Evolutionary conservation across 1,139 yeast species (phyloP).

Genomic region (Dujonia santamariae): DNA sequence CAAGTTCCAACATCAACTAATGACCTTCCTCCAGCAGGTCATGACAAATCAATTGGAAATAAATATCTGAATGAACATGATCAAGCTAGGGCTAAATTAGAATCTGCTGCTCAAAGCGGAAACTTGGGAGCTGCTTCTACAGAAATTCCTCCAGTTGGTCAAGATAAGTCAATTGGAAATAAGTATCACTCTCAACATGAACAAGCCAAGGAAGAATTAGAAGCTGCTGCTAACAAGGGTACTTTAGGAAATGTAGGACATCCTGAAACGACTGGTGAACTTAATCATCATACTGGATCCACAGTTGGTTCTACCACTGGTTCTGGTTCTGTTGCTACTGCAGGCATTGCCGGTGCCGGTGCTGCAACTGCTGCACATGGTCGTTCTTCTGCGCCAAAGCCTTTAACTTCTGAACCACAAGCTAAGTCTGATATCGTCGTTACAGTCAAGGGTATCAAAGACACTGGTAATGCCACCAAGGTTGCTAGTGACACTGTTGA

Average conservation of each 20-base stretch:
- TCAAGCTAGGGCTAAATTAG: constrained; percentile 13
- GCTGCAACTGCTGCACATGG: background rate
- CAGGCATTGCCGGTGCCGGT: constrained; percentile 4
- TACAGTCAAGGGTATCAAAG: constrained; percentile 29
- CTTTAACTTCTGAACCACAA: constrained; percentile 11
- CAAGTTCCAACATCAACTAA: no score
- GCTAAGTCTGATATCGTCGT: constrained; percentile 17
- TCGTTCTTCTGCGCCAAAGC: constrained; percentile 13
- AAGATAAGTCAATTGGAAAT: constrained; percentile 1
- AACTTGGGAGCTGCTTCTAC: constrained; percentile 11
- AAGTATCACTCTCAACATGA: constrained; percentile 15
- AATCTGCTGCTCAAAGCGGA: constrained; percentile 16
- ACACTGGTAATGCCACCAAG: constrained; percentile 23
- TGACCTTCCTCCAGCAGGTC: constrained; percentile 2
- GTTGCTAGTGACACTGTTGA: constrained; percentile 31
- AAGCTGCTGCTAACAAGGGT: constrained; percentile 16
- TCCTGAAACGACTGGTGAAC: background rate
- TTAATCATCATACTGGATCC: background rate
- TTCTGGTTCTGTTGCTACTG: constrained; percentile 5
- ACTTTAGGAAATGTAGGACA: constrained; percentile 14
- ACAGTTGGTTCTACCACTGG: background rate
- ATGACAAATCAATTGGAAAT: constrained; percentile 1
- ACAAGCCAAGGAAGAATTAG: constrained; percentile 13
- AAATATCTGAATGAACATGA: constrained; percentile 15
- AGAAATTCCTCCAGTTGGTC: constrained; percentile 1